Evolutionary conservation across 352 stramenopile genomes (phyloP), one percentile per base, ranked within the genome.

Genomic region (Thalassiosira ordinaria): DNA sequence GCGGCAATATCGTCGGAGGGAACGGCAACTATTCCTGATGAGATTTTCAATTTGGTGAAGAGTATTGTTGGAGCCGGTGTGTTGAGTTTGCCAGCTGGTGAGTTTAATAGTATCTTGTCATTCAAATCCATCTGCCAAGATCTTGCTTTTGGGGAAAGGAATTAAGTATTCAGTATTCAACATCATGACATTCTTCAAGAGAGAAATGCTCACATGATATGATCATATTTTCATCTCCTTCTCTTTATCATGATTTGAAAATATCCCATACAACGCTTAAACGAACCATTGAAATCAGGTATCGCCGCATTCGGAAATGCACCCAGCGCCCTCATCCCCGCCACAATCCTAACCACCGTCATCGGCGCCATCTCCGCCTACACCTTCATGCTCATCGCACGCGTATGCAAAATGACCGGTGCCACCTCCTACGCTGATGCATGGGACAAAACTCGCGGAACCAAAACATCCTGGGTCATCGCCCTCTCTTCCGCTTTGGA

Each of bases 361-460:
- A 89, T 96, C 16, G 92, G 92, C 31, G 74, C 71, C 27, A 75
- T 95, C 27, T 92, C 82, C 16, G 91, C 86, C 1, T 96, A 95
- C 82, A 92, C 79, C 27, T 96, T 96, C 82, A 84, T 81, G 14
- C 78, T 95, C 29, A 94, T 96, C 78, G 92, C 85, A 11, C 85
- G 90, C 16, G 83, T 93, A 0, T 96, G 92, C 80, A 78, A 82
- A n/a, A 84, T 91, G 49, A 92, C 86, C 5, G 78, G 85, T 13
- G 85, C 88, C 2, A 84, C 84, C 31, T 88, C 85, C 2, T 95
- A 95, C 72, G 69, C 82, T 6, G 89, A 95, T 67, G 85, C 86
- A 11, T 96, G 92, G 92, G 78, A 89, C 27, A 85, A 87, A 53
- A 89, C 80, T 5, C 83, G 94, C 26, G 81, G 83, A 22, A 94